Conservation (phyloP, 768 basidiomycete species). For the Leccinum truebloodii region DNA sequence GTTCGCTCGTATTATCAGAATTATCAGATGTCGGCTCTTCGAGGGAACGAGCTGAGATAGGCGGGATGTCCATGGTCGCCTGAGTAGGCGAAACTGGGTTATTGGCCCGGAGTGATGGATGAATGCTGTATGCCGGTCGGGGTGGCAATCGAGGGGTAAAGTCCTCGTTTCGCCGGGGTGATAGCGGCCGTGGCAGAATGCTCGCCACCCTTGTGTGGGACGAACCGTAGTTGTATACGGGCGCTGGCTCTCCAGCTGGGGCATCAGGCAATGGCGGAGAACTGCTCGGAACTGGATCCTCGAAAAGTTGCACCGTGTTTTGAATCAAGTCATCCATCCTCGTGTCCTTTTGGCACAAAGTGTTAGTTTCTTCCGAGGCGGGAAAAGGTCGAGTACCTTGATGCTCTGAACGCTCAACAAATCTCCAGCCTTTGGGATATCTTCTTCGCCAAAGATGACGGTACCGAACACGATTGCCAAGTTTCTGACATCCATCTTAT, state of each 20-base stretch:
- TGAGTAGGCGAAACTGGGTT: constrained; percentile 51
- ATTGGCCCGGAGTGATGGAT: constrained; percentile 63
- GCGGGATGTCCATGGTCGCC: constrained; percentile 36
- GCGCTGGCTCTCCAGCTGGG: constrained; percentile 62
- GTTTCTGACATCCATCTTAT: constrained; percentile 95
- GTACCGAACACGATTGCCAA: constrained; percentile 88
- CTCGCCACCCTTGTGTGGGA: constrained; percentile 65
- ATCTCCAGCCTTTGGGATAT: constrained; percentile 76
- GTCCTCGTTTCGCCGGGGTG: constrained; percentile 49
- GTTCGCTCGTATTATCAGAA: constrained; percentile 5
- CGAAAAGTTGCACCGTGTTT: constrained; percentile 64
- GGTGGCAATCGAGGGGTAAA: constrained; percentile 72
- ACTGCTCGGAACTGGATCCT: constrained; percentile 49
- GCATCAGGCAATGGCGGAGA: constrained; percentile 77
- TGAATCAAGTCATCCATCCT: constrained; percentile 87
- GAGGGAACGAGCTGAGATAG: constrained; percentile 27
- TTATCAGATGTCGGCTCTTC: constrained; percentile 23
- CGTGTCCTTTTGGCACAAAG: constrained; percentile 45
- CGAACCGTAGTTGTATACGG: constrained; percentile 65
- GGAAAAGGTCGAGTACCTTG: constrained; percentile 54
- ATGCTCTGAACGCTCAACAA: constrained; percentile 70
- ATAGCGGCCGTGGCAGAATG: constrained; percentile 35
- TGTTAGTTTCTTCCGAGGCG: constrained; percentile 36
- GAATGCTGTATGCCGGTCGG: constrained; percentile 73
- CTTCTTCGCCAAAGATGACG: constrained; percentile 91